Percentiles rank a stretch among this genome's conserved stretches.
Evolutionary conservation across 1,139 yeast genomes (phyloP).

Genomic region (Zygotorulaspora mrakii): DNA sequence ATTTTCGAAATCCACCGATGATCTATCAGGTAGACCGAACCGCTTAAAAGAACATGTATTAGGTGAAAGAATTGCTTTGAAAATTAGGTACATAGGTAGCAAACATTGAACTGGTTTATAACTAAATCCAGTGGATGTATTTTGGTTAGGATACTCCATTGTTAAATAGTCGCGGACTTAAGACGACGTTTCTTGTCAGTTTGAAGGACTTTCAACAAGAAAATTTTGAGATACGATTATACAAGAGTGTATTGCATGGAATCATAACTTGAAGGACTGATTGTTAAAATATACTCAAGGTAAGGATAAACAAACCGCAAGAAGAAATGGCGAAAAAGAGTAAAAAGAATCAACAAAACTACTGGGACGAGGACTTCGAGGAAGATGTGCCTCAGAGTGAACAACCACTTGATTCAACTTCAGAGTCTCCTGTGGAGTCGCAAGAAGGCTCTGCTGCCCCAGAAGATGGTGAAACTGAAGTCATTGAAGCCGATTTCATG

Average conservation of each 20-base stretch:
- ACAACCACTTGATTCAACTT: slow-evolving; percentile 41
- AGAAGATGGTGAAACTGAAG: slow-evolving; percentile 33
- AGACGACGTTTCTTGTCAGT: background rate
- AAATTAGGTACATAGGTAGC: background rate
- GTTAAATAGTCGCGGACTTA: no score
- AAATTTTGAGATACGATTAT: no score
- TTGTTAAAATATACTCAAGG: slow-evolving; percentile 1
- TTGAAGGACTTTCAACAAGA: background rate
- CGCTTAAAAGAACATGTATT: no score
- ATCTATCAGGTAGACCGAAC: no score
- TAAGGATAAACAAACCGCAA: no score
- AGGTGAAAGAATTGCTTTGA: background rate
- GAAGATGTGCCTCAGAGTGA: slow-evolving; percentile 55
- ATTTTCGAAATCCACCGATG: slow-evolving; percentile 15
- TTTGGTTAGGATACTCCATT: slow-evolving; percentile 1
- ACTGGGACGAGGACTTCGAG: slow-evolving; percentile 79
- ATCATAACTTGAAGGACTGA: background rate
- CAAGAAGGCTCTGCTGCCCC: slow-evolving; percentile 43
- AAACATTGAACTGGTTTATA: background rate
- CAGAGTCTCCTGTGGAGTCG: slow-evolving; percentile 28
- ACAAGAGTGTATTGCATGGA: background rate
- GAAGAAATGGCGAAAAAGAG: slow-evolving; percentile 40
- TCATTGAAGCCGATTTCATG: slow-evolving; percentile 61
- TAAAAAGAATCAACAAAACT: slow-evolving; percentile 55
- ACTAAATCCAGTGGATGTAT: slow-evolving; percentile 2